Percentiles rank a stretch among this genome's conserved stretches.
phyloP scores from a whole-genome alignment of 2,329 filamentous ascomycete species.

The Grosmannia clavigera region DNA sequence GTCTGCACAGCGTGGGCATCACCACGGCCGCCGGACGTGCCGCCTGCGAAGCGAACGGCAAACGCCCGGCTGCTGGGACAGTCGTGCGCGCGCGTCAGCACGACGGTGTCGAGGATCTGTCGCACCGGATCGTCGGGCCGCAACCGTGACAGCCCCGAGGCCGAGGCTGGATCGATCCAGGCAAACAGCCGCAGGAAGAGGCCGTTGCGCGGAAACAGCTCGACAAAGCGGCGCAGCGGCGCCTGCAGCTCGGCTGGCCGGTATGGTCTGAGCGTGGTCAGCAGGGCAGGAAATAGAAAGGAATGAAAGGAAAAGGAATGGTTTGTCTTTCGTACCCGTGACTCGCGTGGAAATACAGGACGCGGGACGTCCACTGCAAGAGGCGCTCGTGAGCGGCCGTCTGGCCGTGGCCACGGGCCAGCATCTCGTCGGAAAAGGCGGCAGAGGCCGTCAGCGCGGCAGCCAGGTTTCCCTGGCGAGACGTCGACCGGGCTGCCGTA shows the following conservation, averaged over 20 bases:
- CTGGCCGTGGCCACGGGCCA: conserved; percentile 20
- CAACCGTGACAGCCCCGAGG: conserved; percentile 22
- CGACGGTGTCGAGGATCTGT: conserved; percentile 44
- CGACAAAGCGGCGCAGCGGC: conserved; percentile 47
- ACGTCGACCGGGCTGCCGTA: conserved; percentile 20
- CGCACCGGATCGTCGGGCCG: conserved; percentile 66
- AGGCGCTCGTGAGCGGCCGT: conserved; percentile 45
- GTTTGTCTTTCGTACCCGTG: conserved; percentile 30
- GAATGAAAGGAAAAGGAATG: no score
- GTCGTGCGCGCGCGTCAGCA: conserved; percentile 28
- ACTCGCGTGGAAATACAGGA: conserved; percentile 55
- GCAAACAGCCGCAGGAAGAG: conserved; percentile 60
- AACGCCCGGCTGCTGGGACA: conserved; percentile 33
- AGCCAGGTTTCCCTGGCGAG: conserved; percentile 41
- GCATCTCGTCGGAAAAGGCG: conserved; percentile 29
- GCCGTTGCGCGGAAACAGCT: conserved; percentile 60
- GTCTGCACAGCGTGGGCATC: conserved; percentile 31
- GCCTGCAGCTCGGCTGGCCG: conserved; percentile 53
- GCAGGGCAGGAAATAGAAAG: no score
- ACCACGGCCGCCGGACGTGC: conserved; percentile 23
- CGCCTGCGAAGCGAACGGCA: conserved; percentile 37
- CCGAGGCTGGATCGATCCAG: conserved; percentile 49
- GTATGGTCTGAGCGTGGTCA: conserved; percentile 37
- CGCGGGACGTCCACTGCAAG: conserved; percentile 53
- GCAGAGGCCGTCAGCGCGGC: conserved; percentile 32